Evolutionary conservation across 2,329 filamentous ascomycete species (phyloP), one percentile per base, ranked within the genome.

Genomic region (Coniosporium tulheliwenetii): DNA sequence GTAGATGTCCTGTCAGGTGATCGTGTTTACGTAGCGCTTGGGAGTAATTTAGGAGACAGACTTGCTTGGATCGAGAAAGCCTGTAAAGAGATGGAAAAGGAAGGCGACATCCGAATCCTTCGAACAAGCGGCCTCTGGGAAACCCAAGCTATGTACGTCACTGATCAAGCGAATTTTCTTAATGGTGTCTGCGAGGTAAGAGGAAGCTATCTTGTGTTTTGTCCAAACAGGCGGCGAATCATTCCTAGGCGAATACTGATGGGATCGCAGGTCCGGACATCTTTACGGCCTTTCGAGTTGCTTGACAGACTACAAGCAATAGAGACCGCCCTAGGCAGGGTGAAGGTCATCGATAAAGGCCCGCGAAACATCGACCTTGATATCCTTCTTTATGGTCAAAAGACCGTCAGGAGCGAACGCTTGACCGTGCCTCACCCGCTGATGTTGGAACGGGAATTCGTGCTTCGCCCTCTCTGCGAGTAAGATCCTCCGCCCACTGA

Each of bases 321-420:
- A 50, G 91, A 98, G 57, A 77, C 73, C 38, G 65, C 66, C 0
- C 73, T 95, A 54, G 87, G 87, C 0, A 74, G 91, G 42, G 73
- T 77, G 46, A 95, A 95, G 59, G 52, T 85, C 36, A 75, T 96
- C 35, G 85, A 95, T 52, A 98, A 98, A 57, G 91, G 91, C 0
- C 91, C 91, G 1, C 75, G 91, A 26, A 93, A 86, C 54, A 94
- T 98, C 45, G 91, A 98, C 54, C 68, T 98, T 10, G 91, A 98
- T 54, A 86, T 98, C 37, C 65, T 96, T 13, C 67, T 95, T 1
- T 95, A 93, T 54, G 80, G 78, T 39, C 64, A 82, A 41, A 63
- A 79, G 44, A 65, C 61, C 2, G 63, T 93, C 39, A 62, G 75
- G 34, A 71, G 84, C 47, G 73, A 81, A 35, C 75, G 85, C 14